Conservation (phyloP, 2,329 filamentous ascomycete genomes). For the Venturia nashicola region DNA sequence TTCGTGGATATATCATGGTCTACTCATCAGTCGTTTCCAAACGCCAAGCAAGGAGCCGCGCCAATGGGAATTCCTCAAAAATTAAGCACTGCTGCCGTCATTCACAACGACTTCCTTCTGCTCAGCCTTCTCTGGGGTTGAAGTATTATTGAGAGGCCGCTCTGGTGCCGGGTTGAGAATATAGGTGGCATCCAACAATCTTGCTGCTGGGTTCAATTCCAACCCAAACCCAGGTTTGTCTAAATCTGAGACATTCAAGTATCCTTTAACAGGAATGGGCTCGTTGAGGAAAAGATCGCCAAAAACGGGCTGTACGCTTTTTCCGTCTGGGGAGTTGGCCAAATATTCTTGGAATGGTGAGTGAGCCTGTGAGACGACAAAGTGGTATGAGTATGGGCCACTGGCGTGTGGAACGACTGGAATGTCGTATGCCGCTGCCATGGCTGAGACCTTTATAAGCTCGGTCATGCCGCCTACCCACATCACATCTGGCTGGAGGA, state of each 20-base stretch:
- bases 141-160: background rate
- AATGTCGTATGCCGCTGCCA: slow-evolving; percentile 87
- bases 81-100: background rate
- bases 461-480: slow-evolving; percentile 92
- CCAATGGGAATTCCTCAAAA: background rate
- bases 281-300: slow-evolving; percentile 85
- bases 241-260: slow-evolving; percentile 63
- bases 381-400: slow-evolving; percentile 91
- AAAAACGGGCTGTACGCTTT: slow-evolving; percentile 82
- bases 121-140: background rate
- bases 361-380: slow-evolving; percentile 86
- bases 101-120: background rate
- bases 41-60: background rate
- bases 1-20: background rate
- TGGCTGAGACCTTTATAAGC: slow-evolving; percentile 74
- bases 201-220: slow-evolving; percentile 66
- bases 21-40: background rate
- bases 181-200: slow-evolving; percentile 1
- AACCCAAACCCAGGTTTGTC: slow-evolving; percentile 88
- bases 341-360: slow-evolving; percentile 94
- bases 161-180: slow-evolving; percentile 1
- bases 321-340: slow-evolving; percentile 83
- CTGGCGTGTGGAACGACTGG: slow-evolving; percentile 92
- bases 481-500: slow-evolving; percentile 94
- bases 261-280: slow-evolving; percentile 75